Percentiles rank a stretch among this genome's conserved stretches.
phyloP scores from a whole-genome alignment of 225 moss, liverwort and hornwort species.

The Climacium dendroides region DNA sequence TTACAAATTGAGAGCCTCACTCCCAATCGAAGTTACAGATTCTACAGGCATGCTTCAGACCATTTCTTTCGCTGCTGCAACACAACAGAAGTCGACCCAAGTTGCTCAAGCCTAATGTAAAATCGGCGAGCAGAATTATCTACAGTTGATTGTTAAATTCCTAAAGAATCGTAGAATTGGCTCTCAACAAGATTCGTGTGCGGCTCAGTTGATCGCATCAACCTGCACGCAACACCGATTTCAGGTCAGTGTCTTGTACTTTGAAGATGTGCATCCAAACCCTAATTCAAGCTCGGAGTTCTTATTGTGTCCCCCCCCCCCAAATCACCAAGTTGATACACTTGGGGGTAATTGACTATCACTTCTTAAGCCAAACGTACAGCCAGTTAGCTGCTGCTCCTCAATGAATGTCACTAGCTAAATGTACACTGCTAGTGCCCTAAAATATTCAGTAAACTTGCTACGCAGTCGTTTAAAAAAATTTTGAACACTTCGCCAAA shows the following conservation, averaged over 20 bases:
- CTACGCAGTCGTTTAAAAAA: background rate
- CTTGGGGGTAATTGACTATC: background rate
- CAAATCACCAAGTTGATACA: background rate
- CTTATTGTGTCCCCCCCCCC: background rate
- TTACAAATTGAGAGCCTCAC: background rate
- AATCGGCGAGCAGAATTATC: constrained; percentile 3
- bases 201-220: background rate
- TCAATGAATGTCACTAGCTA: background rate
- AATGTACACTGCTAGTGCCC: background rate
- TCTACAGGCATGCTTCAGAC: background rate
- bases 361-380: background rate
- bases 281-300: background rate
- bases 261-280: background rate
- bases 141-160: background rate
- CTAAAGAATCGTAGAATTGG: background rate
- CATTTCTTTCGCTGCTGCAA: constrained; percentile 6
- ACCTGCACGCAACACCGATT: background rate
- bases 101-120: background rate
- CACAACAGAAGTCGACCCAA: background rate
- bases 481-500: no score
- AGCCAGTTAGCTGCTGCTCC: background rate
- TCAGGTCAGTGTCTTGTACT: background rate
- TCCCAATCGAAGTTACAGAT: background rate
- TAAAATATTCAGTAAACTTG: background rate
- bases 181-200: background rate